These are phyloP conservation scores for Aaosphaeria pasadenensis DNA, from an alignment of 2,329 filamentous ascomycete species.

Conservation along the genomic window DNA sequence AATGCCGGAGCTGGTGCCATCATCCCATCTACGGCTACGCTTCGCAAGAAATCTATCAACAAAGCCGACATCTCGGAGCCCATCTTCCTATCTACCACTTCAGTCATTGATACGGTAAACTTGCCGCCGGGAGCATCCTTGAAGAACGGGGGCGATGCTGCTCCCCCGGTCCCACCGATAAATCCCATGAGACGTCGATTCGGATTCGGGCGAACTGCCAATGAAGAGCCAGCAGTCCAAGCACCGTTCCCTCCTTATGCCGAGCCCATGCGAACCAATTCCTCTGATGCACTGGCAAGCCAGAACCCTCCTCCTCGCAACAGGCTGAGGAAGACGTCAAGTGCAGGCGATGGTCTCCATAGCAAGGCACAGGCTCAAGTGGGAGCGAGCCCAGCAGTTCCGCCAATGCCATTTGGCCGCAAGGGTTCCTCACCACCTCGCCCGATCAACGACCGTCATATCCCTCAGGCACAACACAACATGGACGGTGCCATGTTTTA, in stretches of 20 bases:
- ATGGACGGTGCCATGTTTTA: constrained; percentile 38
- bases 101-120: constrained; percentile 56
- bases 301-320: constrained; percentile 34
- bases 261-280: constrained; percentile 40
- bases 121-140: constrained; percentile 56
- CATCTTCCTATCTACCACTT: constrained; percentile 52
- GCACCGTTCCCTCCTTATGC: constrained; percentile 29
- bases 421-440: constrained; percentile 31
- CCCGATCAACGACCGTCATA: constrained; percentile 16
- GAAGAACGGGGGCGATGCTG: constrained; percentile 46
- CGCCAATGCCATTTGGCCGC: constrained; percentile 17
- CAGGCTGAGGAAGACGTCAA: constrained; percentile 47
- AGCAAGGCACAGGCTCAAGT: constrained; percentile 34
- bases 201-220: constrained; percentile 36
- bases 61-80: constrained; percentile 64
- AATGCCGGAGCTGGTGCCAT: constrained; percentile 12
- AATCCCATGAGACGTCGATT: constrained; percentile 57
- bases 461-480: constrained; percentile 22
- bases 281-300: constrained; percentile 43
- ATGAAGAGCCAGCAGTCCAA: constrained; percentile 42
- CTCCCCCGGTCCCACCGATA: constrained; percentile 55
- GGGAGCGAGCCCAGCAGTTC: constrained; percentile 25
- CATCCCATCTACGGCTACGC: constrained; percentile 20
- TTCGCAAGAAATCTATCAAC: constrained; percentile 57
- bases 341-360: constrained; percentile 50